Evolutionary conservation across 2,329 filamentous ascomycete genomes (phyloP), one percentile per base, ranked within the genome.

Genomic region (Huntiella bhutanensis): DNA sequence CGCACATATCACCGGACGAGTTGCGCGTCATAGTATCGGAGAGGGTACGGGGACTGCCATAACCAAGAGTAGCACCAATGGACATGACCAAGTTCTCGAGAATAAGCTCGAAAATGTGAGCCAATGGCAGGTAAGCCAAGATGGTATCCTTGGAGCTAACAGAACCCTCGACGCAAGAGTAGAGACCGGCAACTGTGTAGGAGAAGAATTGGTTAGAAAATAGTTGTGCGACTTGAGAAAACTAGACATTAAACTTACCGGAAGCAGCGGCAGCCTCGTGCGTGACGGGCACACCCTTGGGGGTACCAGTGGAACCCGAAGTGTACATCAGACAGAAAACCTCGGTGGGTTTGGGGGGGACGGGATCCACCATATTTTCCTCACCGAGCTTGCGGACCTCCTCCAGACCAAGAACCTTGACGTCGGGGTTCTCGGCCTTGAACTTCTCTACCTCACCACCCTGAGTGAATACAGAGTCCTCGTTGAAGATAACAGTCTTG

Each of bases 101-200:
- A 49, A 88, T 82, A 62, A 94, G 91, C 62, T 98, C 91, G 56
- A 98, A 77, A 56, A 96, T 96, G 59, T 98, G 91, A 2, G 91
- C 87, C 45, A 93, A 77, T 1, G 91, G 91, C 11, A 98, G 75
- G 62, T 96, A 98, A 16, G 87, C 85, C 40, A 98, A 72, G 38
- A 96, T 69, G 40, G 73, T 73, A 55, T 98, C 91, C 40, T 72
- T 75, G 49, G 80, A 77, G 50, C 78, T 80, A 43, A 96, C 74
- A 56, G 80, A 80, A 49, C 80, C 76, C 16, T 82, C 82, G 41
- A 96, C 77, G 51, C 84, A 77, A 37, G 73, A 72, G 57, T 80
- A 75, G 40, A 94, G 75, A 59, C 91, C 91, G 41, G 88, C 81
- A 53, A 94, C 74, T 66, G 45, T 17, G 0, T 45, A 32, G 39